Evolutionary conservation across 2,329 filamentous ascomycete genomes (phyloP).

Genomic region (Colletotrichum higginsianum): DNA sequence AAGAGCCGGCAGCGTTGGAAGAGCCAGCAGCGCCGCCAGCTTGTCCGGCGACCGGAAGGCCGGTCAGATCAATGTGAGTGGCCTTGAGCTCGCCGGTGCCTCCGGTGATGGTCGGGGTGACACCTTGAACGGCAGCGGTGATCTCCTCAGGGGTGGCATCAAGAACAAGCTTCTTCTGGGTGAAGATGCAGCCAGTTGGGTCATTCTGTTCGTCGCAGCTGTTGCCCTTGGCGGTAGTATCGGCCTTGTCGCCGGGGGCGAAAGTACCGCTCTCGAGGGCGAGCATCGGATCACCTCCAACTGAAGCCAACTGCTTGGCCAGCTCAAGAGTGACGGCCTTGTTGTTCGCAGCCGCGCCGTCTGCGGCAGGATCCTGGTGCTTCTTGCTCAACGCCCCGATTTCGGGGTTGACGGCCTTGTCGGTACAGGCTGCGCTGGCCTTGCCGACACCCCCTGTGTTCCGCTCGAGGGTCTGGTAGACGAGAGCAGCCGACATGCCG

Average conservation of each 20-base stretch:
- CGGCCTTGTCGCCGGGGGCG: slow-evolving; percentile 55
- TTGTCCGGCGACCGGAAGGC: slow-evolving; percentile 44
- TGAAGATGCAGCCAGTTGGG: slow-evolving; percentile 69
- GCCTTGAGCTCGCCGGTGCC: slow-evolving; percentile 51
- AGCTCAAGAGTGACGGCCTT: slow-evolving; percentile 59
- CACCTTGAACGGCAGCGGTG: slow-evolving; percentile 58
- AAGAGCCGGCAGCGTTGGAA: slow-evolving; percentile 22
- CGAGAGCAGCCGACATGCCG: slow-evolving; percentile 68
- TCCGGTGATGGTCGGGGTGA: slow-evolving; percentile 50
- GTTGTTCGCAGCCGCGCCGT: slow-evolving; percentile 58
- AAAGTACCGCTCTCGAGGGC: slow-evolving; percentile 62
- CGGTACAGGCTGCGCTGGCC: slow-evolving; percentile 55
- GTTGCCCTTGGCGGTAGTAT: slow-evolving; percentile 63
- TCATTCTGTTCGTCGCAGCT: slow-evolving; percentile 67
- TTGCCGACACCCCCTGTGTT: slow-evolving; percentile 62
- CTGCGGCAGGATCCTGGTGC: slow-evolving; percentile 61
- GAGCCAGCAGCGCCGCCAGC: slow-evolving; percentile 22
- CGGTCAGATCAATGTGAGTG: slow-evolving; percentile 47
- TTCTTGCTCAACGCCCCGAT: slow-evolving; percentile 59
- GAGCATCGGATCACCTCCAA: slow-evolving; percentile 59
- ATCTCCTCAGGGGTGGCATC: slow-evolving; percentile 70
- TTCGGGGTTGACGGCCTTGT: slow-evolving; percentile 61
- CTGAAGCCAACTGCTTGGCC: slow-evolving; percentile 58
- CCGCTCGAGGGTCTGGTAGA: slow-evolving; percentile 68
- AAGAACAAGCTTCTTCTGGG: slow-evolving; percentile 66